Conservation (phyloP, 257 asterid genomes). For the Penstemon barbatus region DNA sequence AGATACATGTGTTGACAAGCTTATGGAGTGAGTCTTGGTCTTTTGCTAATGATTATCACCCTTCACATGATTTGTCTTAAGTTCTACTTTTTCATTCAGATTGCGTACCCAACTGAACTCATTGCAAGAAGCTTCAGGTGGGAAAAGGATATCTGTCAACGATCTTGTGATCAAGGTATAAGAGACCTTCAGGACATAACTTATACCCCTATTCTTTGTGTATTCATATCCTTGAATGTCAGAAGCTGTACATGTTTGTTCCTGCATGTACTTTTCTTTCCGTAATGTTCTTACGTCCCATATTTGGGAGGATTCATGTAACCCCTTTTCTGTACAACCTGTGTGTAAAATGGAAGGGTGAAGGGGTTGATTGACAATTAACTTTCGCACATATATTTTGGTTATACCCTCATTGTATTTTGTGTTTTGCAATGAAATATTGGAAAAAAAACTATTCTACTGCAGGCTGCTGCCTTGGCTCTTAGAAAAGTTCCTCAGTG, state of each 20-base stretch:
- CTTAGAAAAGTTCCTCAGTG: constrained; percentile 94
- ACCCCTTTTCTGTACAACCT: neutral
- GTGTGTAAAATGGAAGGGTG: neutral
- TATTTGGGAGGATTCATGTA: neutral
- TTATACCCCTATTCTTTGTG: too few relatives aligned
- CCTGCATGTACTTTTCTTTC: neutral
- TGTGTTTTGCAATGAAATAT: too few relatives aligned
- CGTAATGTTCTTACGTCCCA: neutral
- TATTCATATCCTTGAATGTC: neutral
- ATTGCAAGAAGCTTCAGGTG: constrained; percentile 93
- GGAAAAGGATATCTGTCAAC: constrained; percentile 85
- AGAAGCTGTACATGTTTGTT: neutral
- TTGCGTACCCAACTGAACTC: constrained; percentile 76
- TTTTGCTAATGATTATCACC: constrained; percentile 14
- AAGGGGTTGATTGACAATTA: neutral
- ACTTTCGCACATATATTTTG: neutral
- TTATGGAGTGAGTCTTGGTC: constrained; percentile 74
- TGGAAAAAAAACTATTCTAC: constrained; percentile 15
- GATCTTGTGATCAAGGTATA: constrained; percentile 96
- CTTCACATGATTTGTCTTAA: too few relatives aligned
- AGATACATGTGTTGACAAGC: constrained; percentile 95
- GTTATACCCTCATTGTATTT: neutral
- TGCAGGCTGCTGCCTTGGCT: constrained; percentile 99
- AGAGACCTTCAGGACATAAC: neutral
- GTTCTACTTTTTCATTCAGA: constrained; percentile 43